These are phyloP conservation scores for Sclerospora graminicola DNA, from an alignment of 352 stramenopile genomes.

Conservation along the genomic window DNA sequence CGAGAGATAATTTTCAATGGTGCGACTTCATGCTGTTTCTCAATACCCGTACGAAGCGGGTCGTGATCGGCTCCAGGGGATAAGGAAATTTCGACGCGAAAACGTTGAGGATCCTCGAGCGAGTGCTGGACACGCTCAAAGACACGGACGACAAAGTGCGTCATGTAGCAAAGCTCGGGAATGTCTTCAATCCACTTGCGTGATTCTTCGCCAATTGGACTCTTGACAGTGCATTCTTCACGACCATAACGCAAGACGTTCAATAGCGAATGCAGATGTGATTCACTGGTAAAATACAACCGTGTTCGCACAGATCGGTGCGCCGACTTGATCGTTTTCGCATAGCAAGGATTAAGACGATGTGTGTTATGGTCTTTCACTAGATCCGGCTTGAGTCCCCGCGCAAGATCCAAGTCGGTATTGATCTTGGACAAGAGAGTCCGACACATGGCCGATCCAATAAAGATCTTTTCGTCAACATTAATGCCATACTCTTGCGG, in stretches of 20 bases:
- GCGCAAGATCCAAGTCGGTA: conserved; percentile 75
- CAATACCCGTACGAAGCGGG: conserved; percentile 41
- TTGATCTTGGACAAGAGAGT: conserved; percentile 85
- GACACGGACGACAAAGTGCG: conserved; percentile 97
- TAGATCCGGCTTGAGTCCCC: conserved; percentile 28
- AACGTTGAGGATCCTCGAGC: conserved; percentile 56
- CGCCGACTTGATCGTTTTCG: conserved; percentile 87
- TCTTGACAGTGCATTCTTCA: conserved; percentile 42
- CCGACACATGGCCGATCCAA: conserved; percentile 80
- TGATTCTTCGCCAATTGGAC: conserved; percentile 56
- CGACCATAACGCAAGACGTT: conserved; percentile 93
- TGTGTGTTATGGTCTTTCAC: conserved; percentile 65
- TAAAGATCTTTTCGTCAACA: conserved; percentile 77
- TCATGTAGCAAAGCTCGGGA: conserved; percentile 98
- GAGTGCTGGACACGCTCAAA: conserved; percentile 90
- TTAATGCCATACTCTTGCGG: conserved; percentile 87
- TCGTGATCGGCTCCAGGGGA: conserved; percentile 70
- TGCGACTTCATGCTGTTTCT: conserved; percentile 58
- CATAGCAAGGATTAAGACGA: conserved; percentile 73
- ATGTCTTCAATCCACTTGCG: conserved; percentile 86
- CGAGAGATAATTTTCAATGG: conserved; percentile 78
- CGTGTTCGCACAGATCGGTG: conserved; percentile 94
- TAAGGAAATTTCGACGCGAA: conserved; percentile 80
- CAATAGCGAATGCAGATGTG: conserved; percentile 96
- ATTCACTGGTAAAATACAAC: conserved; percentile 99